These are phyloP conservation scores for Cryptococcus sp. DNA, from an alignment of 1,284 basidiomycete species.

Conservation along the genomic window DNA sequence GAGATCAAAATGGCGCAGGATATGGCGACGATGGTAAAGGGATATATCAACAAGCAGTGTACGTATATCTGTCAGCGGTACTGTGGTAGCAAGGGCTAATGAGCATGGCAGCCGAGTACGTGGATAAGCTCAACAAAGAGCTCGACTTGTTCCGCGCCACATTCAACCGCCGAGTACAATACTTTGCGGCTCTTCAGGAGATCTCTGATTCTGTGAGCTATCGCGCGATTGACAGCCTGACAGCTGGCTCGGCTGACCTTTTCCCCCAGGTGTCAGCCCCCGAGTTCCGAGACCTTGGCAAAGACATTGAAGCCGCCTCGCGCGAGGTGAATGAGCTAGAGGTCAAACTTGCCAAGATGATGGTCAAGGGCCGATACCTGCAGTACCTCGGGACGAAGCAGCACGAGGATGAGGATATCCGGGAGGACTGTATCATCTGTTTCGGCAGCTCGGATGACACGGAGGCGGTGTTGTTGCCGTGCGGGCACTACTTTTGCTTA, in stretches of 20 bases:
- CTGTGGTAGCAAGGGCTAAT: neutral
- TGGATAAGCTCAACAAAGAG: slow-evolving; percentile 43
- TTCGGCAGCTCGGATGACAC: slow-evolving; percentile 43
- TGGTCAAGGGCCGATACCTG: slow-evolving; percentile 38
- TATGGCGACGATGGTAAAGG: slow-evolving; percentile 15
- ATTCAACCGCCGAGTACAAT: slow-evolving; percentile 44
- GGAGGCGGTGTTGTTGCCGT: slow-evolving; percentile 33
- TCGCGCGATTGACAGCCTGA: neutral
- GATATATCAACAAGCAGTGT: slow-evolving; percentile 28
- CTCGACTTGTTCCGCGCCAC: slow-evolving; percentile 40
- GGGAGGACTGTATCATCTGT: slow-evolving; percentile 46
- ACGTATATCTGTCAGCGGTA: slow-evolving; percentile 2
- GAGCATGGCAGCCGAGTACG: slow-evolving; percentile 17
- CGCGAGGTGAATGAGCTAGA: slow-evolving; percentile 25
- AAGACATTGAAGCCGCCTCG: slow-evolving; percentile 17
- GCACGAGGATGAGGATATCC: slow-evolving; percentile 24
- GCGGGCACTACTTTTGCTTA: slow-evolving; percentile 45
- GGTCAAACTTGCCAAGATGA: slow-evolving; percentile 26
- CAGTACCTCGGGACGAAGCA: slow-evolving; percentile 28
- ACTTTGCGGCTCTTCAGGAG: slow-evolving; percentile 46
- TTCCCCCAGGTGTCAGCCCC: slow-evolving; percentile 21
- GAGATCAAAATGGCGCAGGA: slow-evolving; percentile 26
- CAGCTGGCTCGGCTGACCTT: neutral
- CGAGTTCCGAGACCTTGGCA: slow-evolving; percentile 20
- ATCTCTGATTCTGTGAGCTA: slow-evolving; percentile 43